phyloP scores from a whole-genome alignment of 1,284 basidiomycete species.

The Wallemia hederae region DNA sequence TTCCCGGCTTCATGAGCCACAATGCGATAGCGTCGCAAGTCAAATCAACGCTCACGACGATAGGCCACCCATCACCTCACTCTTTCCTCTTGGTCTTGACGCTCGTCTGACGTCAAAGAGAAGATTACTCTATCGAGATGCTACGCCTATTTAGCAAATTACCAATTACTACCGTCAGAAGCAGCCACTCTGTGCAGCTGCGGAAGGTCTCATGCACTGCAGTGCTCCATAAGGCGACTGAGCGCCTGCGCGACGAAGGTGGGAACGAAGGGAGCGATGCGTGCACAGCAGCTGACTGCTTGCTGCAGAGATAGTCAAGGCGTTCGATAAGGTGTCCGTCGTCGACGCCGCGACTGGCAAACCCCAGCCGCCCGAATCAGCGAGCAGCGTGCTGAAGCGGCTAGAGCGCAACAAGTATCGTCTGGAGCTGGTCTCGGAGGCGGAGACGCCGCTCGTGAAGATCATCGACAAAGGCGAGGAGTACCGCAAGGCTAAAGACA shows the following conservation, averaged over 20 bases:
- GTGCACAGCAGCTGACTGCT: background rate
- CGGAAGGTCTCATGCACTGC: background rate
- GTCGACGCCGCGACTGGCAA: background rate
- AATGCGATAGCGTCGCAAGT: too few species aligned
- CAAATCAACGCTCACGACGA: too few species aligned
- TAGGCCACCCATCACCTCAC: background rate
- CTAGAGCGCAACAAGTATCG: background rate
- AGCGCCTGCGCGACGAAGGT: background rate
- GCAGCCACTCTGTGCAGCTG: background rate
- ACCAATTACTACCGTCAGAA: background rate
- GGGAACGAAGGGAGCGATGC: background rate
- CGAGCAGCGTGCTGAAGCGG: background rate
- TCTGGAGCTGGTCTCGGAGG: background rate
- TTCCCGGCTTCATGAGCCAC: too few species aligned
- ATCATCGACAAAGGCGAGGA: constrained; percentile 3
- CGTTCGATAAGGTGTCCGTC: background rate
- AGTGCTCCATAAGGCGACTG: background rate
- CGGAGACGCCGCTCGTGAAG: constrained; percentile 5
- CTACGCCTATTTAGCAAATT: background rate
- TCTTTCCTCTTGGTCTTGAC: background rate
- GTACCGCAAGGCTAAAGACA: constrained; percentile 7
- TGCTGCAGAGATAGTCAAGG: background rate
- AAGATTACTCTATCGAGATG: background rate
- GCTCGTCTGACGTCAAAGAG: background rate
- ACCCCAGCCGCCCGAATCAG: background rate